Base-by-base conservation (phyloP, 2,329 filamentous ascomycete species). In the Neonectria magnoliae region DNA sequence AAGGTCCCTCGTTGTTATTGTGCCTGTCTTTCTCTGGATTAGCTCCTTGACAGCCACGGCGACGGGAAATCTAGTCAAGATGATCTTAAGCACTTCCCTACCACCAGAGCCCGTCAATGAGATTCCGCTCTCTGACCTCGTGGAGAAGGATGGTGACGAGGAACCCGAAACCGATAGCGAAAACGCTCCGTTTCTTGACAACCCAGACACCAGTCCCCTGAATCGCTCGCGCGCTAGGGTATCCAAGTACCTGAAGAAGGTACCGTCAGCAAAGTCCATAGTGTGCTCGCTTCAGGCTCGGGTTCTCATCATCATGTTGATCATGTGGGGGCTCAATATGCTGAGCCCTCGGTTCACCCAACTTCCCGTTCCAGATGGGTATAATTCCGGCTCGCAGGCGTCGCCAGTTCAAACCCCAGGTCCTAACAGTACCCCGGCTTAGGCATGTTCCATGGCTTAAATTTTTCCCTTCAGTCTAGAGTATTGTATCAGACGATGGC, bases 21-120 rank as follows among this genome's bases (percentile, higher is more conserved):
- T 73, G 2, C 73, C 73, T 1, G 27, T 73, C 29, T 75, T 75
- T 62, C n/a, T 75, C 18, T 74, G 68, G 69, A 64, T 75, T 7
- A 75, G 73, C 60, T 60, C 65, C 0, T 5, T 16, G 4, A 42
- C 53, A 9, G 53, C 53, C 4, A 56, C 25, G 14, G 36, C 22
- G n/a, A 56, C 53, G n/a, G 27, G 53, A 8, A 25, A 44, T 10
- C 18, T 65, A 4, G 36, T 65, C 14, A 29, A 44, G 7, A 25
- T 55, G 20, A 47, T 65, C 14, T 20, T 61, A 6, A 18, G 42
- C 29, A 27, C 47, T 8, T 9, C 20, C 27, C 33, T 45, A 8
- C 25, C n/a, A 16, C 42, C 44, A 7, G 38, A n/a, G 14, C 7
- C 18, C 33, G 22, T 8, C 2, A 38, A 45, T 4, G 41, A 42